Evolutionary conservation across 805 yeast genomes (phyloP).

Genomic region (Metschnikowia amazonensis): DNA sequence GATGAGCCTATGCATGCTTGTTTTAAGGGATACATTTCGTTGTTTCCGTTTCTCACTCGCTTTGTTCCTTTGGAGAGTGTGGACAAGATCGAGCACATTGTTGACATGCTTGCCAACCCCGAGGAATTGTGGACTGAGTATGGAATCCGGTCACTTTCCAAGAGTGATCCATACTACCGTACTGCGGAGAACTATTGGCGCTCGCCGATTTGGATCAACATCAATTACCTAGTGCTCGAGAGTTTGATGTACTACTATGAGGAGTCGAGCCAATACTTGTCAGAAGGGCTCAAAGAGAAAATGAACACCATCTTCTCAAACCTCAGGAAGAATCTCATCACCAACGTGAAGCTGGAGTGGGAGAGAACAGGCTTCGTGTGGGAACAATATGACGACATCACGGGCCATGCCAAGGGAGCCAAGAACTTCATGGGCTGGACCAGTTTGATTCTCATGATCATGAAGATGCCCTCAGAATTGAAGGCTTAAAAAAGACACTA

Average conservation of each 20-base stretch:
- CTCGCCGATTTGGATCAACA: conserved; percentile 89
- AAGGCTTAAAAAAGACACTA: not conserved
- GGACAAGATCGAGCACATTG: conserved; percentile 46
- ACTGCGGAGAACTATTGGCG: conserved; percentile 93
- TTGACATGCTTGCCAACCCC: conserved; percentile 63
- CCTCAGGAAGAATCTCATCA: conserved; percentile 63
- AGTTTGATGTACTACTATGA: conserved; percentile 55
- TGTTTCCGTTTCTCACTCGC: conserved; percentile 79
- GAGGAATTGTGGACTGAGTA: conserved; percentile 69
- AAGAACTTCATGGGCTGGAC: conserved; percentile 96
- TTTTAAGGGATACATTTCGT: conserved; percentile 81
- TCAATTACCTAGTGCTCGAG: conserved; percentile 79
- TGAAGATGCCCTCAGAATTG: conserved; percentile 69
- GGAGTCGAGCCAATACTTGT: conserved; percentile 25
- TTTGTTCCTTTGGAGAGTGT: conserved; percentile 47
- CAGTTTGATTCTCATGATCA: conserved; percentile 69
- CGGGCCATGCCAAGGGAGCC: conserved; percentile 77
- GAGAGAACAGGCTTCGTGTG: conserved; percentile 73
- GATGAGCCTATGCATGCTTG: conserved; percentile 71
- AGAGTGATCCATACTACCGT: conserved; percentile 59
- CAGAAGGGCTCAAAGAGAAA: conserved; percentile 38
- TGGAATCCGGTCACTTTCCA: conserved; percentile 81
- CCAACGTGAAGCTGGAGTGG: conserved; percentile 70
- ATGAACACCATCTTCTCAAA: conserved; percentile 42
- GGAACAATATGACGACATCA: conserved; percentile 81